Evolutionary conservation across 495 filamentous ascomycete genomes (phyloP).

Genomic region (Hypoxylon fuscum): DNA sequence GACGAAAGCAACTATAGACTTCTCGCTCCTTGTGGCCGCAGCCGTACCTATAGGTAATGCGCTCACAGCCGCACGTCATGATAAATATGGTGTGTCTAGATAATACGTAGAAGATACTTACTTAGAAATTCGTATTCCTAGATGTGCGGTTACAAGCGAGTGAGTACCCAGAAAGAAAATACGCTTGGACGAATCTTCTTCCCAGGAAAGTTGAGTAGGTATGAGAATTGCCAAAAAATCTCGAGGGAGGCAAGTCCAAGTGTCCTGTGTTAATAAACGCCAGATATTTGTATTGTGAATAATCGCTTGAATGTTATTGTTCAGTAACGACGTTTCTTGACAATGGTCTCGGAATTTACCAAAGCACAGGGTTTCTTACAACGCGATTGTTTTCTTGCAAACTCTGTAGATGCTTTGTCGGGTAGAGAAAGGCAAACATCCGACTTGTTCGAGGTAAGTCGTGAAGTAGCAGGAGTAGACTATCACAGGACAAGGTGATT

Average conservation of each 20-base stretch:
- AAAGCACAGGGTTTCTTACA: conserved; percentile 1
- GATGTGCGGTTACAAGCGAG: conserved; percentile 6
- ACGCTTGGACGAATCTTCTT: background rate
- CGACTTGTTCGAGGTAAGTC: background rate
- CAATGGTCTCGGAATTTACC: background rate
- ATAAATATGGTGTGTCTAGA: conserved; percentile 1
- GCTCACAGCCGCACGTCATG: conserved; percentile 33
- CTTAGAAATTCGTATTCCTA: background rate
- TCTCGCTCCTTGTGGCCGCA: conserved; percentile 38
- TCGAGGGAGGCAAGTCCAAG: background rate
- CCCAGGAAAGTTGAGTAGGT: background rate
- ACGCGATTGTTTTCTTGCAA: conserved; percentile 12
- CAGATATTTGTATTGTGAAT: conserved; percentile 15
- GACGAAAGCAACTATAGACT: conserved; percentile 26
- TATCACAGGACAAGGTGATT: background rate
- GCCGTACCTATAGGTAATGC: conserved; percentile 25
- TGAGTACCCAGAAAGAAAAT: conserved; percentile 6
- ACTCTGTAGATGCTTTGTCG: conserved; percentile 5
- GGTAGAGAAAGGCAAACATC: background rate
- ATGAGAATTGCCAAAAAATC: background rate
- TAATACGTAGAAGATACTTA: conserved; percentile 7
- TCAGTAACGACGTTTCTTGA: background rate
- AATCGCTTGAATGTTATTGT: conserved; percentile 18
- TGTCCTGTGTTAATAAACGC: background rate
- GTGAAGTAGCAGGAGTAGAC: background rate